phyloP scores from a whole-genome alignment of 1,139 yeast species.

The Hyphopichia wangnamkhiaoensis region DNA sequence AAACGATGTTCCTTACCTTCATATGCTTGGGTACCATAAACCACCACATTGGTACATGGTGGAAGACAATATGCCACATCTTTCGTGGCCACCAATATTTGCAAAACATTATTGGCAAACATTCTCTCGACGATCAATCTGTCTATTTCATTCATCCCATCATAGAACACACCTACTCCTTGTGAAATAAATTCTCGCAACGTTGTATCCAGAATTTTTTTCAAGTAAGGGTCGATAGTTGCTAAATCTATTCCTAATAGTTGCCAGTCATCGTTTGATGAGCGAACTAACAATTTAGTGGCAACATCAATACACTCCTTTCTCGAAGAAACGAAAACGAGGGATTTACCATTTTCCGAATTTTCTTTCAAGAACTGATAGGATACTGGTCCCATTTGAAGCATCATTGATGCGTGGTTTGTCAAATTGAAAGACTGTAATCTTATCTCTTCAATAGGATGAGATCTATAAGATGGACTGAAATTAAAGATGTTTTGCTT shows the following conservation, averaged over 20 bases:
- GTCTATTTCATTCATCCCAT: slow-evolving; percentile 62
- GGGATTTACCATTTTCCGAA: slow-evolving; percentile 31
- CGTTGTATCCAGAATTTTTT: slow-evolving; percentile 47
- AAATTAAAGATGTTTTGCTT: slow-evolving; percentile 65
- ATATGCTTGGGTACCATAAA: slow-evolving; percentile 70
- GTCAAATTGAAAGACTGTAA: slow-evolving; percentile 51
- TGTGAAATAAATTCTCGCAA: slow-evolving; percentile 45
- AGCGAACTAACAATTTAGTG: slow-evolving; percentile 39
- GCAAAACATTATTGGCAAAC: slow-evolving; percentile 49
- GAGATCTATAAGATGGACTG: slow-evolving; percentile 58
- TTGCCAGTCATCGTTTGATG: slow-evolving; percentile 28
- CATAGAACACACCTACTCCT: slow-evolving; percentile 71
- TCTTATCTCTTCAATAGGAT: slow-evolving; percentile 58
- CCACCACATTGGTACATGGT: slow-evolving; percentile 52
- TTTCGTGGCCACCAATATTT: slow-evolving; percentile 57
- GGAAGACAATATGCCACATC: slow-evolving; percentile 59
- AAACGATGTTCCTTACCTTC: slow-evolving; percentile 76
- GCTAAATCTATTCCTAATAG: slow-evolving; percentile 28
- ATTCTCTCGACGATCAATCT: slow-evolving; percentile 53
- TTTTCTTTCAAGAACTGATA: slow-evolving; percentile 32
- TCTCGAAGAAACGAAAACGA: slow-evolving; percentile 61
- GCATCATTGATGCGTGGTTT: slow-evolving; percentile 51
- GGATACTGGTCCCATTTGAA: slow-evolving; percentile 53
- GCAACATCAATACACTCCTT: slow-evolving; percentile 57
- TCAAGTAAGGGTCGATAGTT: slow-evolving; percentile 41